Evolutionary conservation across 2,329 filamentous ascomycete genomes (phyloP), one percentile per base, ranked within the genome.

Genomic region (Penicillium vulpinum): DNA sequence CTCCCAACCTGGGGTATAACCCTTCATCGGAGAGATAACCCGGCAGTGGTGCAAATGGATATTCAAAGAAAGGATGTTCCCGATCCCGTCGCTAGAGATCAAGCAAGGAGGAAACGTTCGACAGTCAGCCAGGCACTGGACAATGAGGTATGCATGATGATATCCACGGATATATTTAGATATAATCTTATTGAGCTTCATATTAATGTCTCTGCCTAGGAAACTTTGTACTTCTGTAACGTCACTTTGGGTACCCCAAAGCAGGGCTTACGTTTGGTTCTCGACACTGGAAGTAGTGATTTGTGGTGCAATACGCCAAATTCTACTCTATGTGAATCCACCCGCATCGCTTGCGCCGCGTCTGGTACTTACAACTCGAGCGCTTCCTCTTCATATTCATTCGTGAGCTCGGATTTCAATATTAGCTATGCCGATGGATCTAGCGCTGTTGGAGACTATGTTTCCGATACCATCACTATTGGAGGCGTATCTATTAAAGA

Each of bases 391-490:
- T 90, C 91, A 2, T 93, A 92, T 73, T 68, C 81, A 33, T 91
- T 87, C 69, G 74, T 96, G 53, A 87, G 86, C 61, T 86, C 84
- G 68, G 81, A 86, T 58, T 96, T 97, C 78, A 92, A 93, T 76
- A 96, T 96, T 62, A 86, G 87, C 1, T 96, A 96, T 64, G 88
- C 89, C 39, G 92, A 96, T 74, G 90, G 90, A 44, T 89, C 89
- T 0, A 85, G 86, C 5, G 89, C 91, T 0, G 72, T 77, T 1
- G 92, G 92, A 33, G 89, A 94, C 73, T 96, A 96, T 71, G 90
- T 85, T 2, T 86, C 83, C 5, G 92, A 97, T 69, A 88, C 81
- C 0, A 76, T 96, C 56, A 77, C 58, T 3, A 68, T 88, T 44
- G 83, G 81, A 24, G 80, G 77, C 24, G 69, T 77, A 11, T 77